Conservation (phyloP, 108 stramenopile species). For the Cyclotella baltica region DNA sequence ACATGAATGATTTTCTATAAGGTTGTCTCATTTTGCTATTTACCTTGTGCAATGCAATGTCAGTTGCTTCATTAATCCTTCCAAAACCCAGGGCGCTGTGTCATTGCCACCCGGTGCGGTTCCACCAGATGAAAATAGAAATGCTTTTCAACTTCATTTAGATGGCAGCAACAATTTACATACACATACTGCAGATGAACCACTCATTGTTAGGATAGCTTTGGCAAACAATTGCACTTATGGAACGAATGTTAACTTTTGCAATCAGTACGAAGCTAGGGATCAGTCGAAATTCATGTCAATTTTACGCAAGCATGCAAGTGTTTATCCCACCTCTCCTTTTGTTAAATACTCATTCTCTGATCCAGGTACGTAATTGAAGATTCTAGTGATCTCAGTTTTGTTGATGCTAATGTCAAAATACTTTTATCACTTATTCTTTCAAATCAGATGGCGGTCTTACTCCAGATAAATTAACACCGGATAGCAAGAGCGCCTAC, state of each 20-base stretch:
- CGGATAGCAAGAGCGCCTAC: slow-evolving; percentile 34
- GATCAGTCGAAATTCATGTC: slow-evolving; percentile 62
- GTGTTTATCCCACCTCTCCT: slow-evolving; percentile 72
- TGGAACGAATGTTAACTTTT: slow-evolving; percentile 67
- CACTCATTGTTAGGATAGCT: slow-evolving; percentile 76
- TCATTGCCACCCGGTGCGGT: slow-evolving; percentile 58
- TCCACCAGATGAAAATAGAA: slow-evolving; percentile 20
- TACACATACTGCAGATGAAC: slow-evolving; percentile 22
- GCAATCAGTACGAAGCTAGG: slow-evolving; percentile 48
- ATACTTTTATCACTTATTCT: background rate
- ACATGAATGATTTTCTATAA: too few relatives aligned
- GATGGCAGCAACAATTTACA: background rate
- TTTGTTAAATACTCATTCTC: slow-evolving; percentile 61
- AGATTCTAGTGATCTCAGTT: background rate
- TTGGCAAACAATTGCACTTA: slow-evolving; percentile 82
- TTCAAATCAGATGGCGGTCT: slow-evolving; percentile 13
- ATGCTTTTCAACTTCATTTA: slow-evolving; percentile 38
- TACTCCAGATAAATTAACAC: slow-evolving; percentile 34
- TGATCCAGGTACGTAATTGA: slow-evolving; percentile 25
- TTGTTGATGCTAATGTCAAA: background rate
- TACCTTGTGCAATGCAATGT: too few relatives aligned
- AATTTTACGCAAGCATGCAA: slow-evolving; percentile 67
- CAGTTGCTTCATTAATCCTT: slow-evolving; percentile 46
- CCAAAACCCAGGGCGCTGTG: slow-evolving; percentile 38
- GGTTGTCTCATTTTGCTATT: too few relatives aligned